Percentiles rank a stretch among this genome's conserved stretches.
phyloP scores from a whole-genome alignment of 768 basidiomycete species.

The Pleurotus pulmonarius region DNA sequence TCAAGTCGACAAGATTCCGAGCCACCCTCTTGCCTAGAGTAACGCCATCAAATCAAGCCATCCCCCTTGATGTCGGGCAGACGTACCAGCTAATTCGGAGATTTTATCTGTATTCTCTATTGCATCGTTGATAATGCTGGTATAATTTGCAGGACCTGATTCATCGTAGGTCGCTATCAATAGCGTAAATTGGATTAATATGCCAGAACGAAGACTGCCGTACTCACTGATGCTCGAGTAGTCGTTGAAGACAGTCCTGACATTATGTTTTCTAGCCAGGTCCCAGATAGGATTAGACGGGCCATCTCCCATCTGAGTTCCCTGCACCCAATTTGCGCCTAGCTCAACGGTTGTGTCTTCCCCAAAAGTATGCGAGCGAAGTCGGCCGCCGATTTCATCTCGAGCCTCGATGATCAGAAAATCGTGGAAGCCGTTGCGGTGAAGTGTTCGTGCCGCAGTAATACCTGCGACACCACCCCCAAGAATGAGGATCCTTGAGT shows the following conservation, averaged over 20 bases:
- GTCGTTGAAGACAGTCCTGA: slow-evolving; percentile 42
- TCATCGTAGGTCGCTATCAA: slow-evolving; percentile 51
- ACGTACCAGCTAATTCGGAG: slow-evolving; percentile 41
- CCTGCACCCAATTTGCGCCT: slow-evolving; percentile 63
- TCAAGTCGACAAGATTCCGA: slow-evolving; percentile 47
- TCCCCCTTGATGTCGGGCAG: background rate
- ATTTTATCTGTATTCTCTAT: slow-evolving; percentile 34
- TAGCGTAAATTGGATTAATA: background rate
- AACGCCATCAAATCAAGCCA: background rate
- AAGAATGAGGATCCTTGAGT: slow-evolving; percentile 47
- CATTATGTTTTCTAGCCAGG: slow-evolving; percentile 51
- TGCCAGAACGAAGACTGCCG: background rate
- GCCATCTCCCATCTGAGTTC: slow-evolving; percentile 40
- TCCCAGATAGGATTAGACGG: slow-evolving; percentile 57
- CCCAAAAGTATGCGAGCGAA: slow-evolving; percentile 47
- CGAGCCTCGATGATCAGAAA: slow-evolving; percentile 61
- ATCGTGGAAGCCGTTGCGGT: slow-evolving; percentile 48
- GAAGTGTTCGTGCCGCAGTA: slow-evolving; percentile 58
- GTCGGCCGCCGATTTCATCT: slow-evolving; percentile 55
- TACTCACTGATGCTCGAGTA: slow-evolving; percentile 41
- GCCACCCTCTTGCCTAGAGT: slow-evolving; percentile 40
- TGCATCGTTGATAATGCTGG: slow-evolving; percentile 37
- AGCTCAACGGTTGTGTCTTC: slow-evolving; percentile 44
- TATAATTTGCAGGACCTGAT: slow-evolving; percentile 44
- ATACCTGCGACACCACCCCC: slow-evolving; percentile 67